Evolutionary conservation across 176 grass and related monocot genomes (phyloP), one percentile per base, ranked within the genome.

Genomic region (Oryza brachyantha): DNA sequence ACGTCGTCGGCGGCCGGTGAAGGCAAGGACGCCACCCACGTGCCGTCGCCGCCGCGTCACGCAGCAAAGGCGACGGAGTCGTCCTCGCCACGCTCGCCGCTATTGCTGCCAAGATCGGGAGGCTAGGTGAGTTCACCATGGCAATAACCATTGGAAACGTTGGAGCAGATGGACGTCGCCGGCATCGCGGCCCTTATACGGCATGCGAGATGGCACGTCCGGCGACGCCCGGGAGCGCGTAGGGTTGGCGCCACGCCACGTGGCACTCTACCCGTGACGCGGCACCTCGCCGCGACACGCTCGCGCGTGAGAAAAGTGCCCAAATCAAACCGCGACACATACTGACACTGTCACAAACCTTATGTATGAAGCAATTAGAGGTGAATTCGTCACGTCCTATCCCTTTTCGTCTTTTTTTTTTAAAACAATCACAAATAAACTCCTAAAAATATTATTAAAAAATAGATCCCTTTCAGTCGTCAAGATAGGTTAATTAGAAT

Each of bases 41-140:
- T 63, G 70, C 68, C 9, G 54, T 29, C 0, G 74, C 13, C 22
- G 83, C 36, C 2, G 71, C 14, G 75, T 17, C 10, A 48, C 7
- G 67, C 42, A 38, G 68, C 63, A 21, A 46, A 0, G 76, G 76
- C 81, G 24, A 17, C 65, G 68, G 21, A 34, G 72, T 67, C 62
- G 62, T 11, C 35, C 81, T 76, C 64, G 16, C 64, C 7, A 76
- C 72, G 81, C 71, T 81, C 3, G 11, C 34, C 71, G 76, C 29
- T 77, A 85, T 85, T 1, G 11, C 35, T 25, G 16, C 27, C 52
- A 57, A 27, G 7, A 11, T 68, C 66, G 66, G 40, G 40, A 57
- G 10, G 68, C 32, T 54, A 26, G 54, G 42, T 16, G 34, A 14
- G 21, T 67, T 48, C 21, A 3, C 46, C 3, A 32, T 52, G 17